Conservation (phyloP, 495 filamentous ascomycete genomes). For the Hypoxylon lenormandii region DNA sequence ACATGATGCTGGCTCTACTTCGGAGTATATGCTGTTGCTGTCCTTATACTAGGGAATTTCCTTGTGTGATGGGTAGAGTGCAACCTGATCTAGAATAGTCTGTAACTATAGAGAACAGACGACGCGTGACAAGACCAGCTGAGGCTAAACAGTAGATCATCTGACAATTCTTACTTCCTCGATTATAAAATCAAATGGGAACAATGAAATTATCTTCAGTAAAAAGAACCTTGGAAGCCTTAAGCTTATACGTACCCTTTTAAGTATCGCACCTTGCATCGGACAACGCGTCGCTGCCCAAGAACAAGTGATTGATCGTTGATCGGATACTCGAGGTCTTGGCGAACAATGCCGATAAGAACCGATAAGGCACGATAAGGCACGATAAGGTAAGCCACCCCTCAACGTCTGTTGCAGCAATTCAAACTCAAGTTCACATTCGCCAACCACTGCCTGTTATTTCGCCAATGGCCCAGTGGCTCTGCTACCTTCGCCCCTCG, state of each 20-base stretch:
- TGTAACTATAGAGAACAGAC: slow-evolving; percentile 29
- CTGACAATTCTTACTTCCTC: slow-evolving; percentile 18
- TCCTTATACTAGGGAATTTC: background rate
- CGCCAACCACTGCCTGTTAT: slow-evolving; percentile 21
- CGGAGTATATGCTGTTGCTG: background rate
- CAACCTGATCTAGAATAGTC: slow-evolving; percentile 33
- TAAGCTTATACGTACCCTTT: background rate
- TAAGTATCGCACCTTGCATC: background rate
- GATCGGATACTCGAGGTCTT: slow-evolving; percentile 14
- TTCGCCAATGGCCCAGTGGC: background rate
- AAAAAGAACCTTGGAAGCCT: background rate
- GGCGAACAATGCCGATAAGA: slow-evolving; percentile 9
- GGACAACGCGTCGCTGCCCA: slow-evolving; percentile 45
- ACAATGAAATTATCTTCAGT: background rate
- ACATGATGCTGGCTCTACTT: slow-evolving; percentile 35
- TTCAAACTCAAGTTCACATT: slow-evolving; percentile 5
- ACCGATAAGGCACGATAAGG: slow-evolving; percentile 38
- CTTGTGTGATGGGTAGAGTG: background rate
- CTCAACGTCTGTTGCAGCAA: slow-evolving; percentile 33
- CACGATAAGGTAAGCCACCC: slow-evolving; percentile 25
- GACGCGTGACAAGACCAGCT: slow-evolving; percentile 39
- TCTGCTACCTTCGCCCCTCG: background rate
- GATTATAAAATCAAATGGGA: slow-evolving; percentile 7
- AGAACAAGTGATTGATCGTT: slow-evolving; percentile 15
- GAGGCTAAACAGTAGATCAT: slow-evolving; percentile 14